Evolutionary conservation across 805 yeast species (phyloP), one percentile per base, ranked within the genome.

Genomic region (Nakazawaea anatomiae): DNA sequence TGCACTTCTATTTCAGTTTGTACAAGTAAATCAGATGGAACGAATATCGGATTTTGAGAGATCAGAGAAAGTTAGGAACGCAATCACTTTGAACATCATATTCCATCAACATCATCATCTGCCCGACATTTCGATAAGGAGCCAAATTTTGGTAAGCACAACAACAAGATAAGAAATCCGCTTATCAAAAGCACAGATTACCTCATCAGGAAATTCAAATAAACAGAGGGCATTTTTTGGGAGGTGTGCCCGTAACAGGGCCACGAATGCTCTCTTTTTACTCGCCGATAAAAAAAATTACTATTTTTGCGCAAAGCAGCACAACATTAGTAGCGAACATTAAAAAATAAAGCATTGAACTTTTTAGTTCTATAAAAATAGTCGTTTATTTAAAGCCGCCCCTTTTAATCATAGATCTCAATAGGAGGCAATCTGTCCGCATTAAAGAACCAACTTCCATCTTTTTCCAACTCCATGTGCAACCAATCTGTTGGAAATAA

Each of bases 401-500:
- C 25, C 25, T 28, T 18, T 36, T 59, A 89, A 60, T 90, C 92
- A 65, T 87, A 94, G 48, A 94, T 92, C 63, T 94, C 98, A 51
- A 94, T 82, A 1, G 99, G 99, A 5, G 98, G 97, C 30, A 94
- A 72, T 60, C 96, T 82, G 63, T 94, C 99, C 46, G 95, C 84
- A 59, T 85, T 89, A 72, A 89, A 91, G 65, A 90, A 91, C 98
- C 98, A 92, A 62, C 95, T 94, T 9, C 89, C 92, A 9, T 44
- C 53, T 6, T 88, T 80, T 52, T 91, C 96, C 32, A 90, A 79
- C 67, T 94, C 99, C 52, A 83, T 78, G 58, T 79, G 72, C 42
- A 94, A 74, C 99, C 99, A 94, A 54, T 89, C 89, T 0, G 87
- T 76, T 0, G 99, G 98, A 72, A 91, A 92, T n/a, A 85, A 64